Conservation (phyloP, 345 rosid species). For the Excoecaria cochinchinensis region DNA sequence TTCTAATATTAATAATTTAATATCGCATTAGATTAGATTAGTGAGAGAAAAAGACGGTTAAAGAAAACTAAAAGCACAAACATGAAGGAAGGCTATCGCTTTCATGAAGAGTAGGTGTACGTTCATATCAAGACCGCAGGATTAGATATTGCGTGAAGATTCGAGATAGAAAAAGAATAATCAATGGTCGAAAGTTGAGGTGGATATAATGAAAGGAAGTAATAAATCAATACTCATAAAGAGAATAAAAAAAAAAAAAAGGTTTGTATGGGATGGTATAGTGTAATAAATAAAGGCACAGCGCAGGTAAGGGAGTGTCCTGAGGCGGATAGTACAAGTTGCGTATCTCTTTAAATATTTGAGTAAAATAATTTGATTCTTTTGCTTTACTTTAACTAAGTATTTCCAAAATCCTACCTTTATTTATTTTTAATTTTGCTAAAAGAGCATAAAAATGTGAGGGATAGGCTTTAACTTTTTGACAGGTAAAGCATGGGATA, state of each 20-base stretch:
- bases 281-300: too few species aligned
- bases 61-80: not conserved
- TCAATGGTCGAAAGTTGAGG: not conserved
- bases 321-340: too few species aligned
- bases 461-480: too few species aligned
- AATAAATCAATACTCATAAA: not conserved
- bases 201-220: not conserved
- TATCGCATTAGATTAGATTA: not conserved
- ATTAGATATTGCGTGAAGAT: constrained; percentile 8
- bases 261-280: not conserved
- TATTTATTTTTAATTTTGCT: too few species aligned
- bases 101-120: constrained; percentile 7
- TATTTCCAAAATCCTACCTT: too few species aligned
- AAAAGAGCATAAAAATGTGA: too few species aligned
- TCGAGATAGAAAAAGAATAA: not conserved
- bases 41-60: constrained; percentile 1
- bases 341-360: too few species aligned
- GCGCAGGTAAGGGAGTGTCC: too few species aligned
- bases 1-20: constrained; percentile 10
- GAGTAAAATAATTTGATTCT: too few species aligned
- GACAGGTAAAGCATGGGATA: too few species aligned
- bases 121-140: constrained; percentile 16
- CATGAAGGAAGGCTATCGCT: not conserved
- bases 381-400: too few species aligned
- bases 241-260: not conserved